These are phyloP conservation scores for Starmerella apicola DNA, from an alignment of 805 yeast genomes.

Conservation along the genomic window DNA sequence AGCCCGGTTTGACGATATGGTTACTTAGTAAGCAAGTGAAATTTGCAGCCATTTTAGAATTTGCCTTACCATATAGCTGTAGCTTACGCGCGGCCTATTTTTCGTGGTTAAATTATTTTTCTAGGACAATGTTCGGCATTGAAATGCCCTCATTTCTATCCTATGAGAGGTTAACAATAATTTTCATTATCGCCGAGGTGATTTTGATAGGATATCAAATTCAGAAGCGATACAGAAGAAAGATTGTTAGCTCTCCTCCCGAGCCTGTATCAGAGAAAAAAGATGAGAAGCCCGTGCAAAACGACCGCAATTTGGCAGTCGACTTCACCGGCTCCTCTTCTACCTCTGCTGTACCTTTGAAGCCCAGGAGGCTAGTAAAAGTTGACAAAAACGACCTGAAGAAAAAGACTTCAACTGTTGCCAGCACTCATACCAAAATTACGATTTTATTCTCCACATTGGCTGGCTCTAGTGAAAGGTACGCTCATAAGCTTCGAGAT, in stretches of 20 bases:
- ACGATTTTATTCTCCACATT: slow-evolving; percentile 64
- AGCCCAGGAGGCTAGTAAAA: slow-evolving; percentile 9
- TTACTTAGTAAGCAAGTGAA: too few species aligned
- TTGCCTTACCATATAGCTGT: too few species aligned
- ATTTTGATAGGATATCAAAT: neutral
- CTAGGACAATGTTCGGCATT: too few species aligned
- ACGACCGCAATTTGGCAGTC: slow-evolving; percentile 8
- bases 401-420: neutral
- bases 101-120: too few species aligned
- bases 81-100: too few species aligned
- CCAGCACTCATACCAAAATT: slow-evolving; percentile 7
- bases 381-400: neutral
- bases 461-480: slow-evolving; percentile 68
- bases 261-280: neutral
- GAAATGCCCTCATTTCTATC: too few species aligned
- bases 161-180: neutral
- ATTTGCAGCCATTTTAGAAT: too few species aligned
- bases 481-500: slow-evolving; percentile 43
- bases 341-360: slow-evolving; percentile 1
- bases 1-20: too few species aligned
- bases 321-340: slow-evolving; percentile 10
- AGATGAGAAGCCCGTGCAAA: neutral
- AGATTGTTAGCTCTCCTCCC: neutral
- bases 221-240: too few species aligned
- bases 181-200: neutral